Base-by-base conservation (phyloP, 2,329 filamentous ascomycete genomes). In the Beauveria rudraprayagi region DNA sequence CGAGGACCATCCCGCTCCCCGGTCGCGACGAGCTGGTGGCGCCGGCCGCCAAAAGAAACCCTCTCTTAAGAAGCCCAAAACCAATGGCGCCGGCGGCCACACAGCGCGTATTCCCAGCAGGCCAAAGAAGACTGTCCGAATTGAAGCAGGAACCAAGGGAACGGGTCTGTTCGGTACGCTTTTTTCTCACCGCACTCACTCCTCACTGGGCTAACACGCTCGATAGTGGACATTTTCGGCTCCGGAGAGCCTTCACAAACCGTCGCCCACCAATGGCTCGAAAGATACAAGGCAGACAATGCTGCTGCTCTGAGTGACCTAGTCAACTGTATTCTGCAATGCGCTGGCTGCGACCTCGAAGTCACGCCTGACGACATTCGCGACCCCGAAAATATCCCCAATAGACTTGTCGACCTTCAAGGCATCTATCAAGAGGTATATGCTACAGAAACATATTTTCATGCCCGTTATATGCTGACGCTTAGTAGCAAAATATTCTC, bases 341-440 rank as follows among this genome's bases (percentile, higher is more conserved):
- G 90, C 64, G 86, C 92, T 19, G 94, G 94, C 34, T 96, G 92
- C 71, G 85, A 91, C 60, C 80, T 90, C 59, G 83, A 89, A 66
- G 84, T 99, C 60, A 89, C 87, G 10, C 83, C 84, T 44, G 87
- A 94, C 70, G 92, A 97, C 71, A 90, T 97, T 65, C 86, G 88
- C 66, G 93, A 99, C 71, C 86, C 91, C 8, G 94, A 99, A 71
- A 92, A 94, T 69, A 90, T 88, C 53, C 85, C 90, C 19, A 87
- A 86, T 69, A 87, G 86, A 69, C 78, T 99, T 51, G 80, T 83
- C 24, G 92, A 97, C 68, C 80, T 99, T n/a, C 91, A 97, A 73
- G 87, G 90, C 64, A 86, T 92, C 64, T 96, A 92, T 70, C 88
- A 94, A 73, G 85, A 89, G 71, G 89, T 91, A 73, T 69, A 82